Evolutionary conservation across 2,329 filamentous ascomycete species (phyloP), one percentile per base, ranked within the genome.

Genomic region (Calonectria leucothoes): DNA sequence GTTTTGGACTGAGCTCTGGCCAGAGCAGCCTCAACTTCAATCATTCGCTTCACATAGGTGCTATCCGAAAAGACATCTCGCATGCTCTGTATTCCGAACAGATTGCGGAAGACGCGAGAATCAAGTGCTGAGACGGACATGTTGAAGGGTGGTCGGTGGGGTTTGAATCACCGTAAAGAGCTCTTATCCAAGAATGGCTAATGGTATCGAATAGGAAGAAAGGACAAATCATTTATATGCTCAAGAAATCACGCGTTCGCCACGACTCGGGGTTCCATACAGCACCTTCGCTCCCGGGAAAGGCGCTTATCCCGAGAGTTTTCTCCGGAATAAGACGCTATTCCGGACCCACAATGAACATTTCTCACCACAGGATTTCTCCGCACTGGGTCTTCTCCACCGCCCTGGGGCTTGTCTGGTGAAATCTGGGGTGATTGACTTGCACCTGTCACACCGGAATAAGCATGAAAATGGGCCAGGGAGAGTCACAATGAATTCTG

Each of bases 21-120:
- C 7, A 90, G 82, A 15, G 88, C 89, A 2, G 87, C 86, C 78
- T 90, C 89, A 11, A 87, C 88, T 45, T 89, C 86, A 11, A 90
- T 84, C 70, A 88, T 87, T 63, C 85, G 84, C 35, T 83, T 80
- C 39, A 89, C 84, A 76, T 89, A 90, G 11, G 87, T 84, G 74
- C 85, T 83, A 70, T 90, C 88, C 33, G n/a, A 6, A 25, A 66
- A 37, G 20, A 68, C 88, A 82, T 80, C 87, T 83, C 88, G 85
- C 49, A 89, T 87, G 74, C 89, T 87, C 6, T 88, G 84, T 1
- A 87, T 89, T 12, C 88, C 88, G 70, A 89, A 89, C 1, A 90
- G 80, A 10, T 87, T 88, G 4, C 87, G 84, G 75, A 89, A 90
- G 23, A 90, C 84, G 11, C 84, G 83, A 7, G 88, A 89, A 77